Conservation (phyloP, 2,329 filamentous ascomycete species). For the Exophiala mesophila region DNA sequence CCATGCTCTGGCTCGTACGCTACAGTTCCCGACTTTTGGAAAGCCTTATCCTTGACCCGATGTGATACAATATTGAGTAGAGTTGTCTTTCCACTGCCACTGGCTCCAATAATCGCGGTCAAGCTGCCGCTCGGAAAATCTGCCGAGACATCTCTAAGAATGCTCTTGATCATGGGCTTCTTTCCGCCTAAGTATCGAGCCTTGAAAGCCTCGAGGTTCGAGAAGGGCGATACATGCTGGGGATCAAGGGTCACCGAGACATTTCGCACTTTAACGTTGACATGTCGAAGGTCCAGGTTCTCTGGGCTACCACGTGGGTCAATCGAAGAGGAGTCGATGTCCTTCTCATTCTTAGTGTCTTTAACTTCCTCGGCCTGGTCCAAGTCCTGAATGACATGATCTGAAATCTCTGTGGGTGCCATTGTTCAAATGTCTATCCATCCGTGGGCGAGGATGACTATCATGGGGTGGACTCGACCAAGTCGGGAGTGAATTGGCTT, state of each 20-base stretch:
- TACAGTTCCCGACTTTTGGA: slow-evolving; percentile 46
- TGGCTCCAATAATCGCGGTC: slow-evolving; percentile 87
- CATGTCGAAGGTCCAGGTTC: slow-evolving; percentile 11
- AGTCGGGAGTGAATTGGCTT: too few species aligned
- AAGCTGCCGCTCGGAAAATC: slow-evolving; percentile 62
- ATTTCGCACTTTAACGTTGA: slow-evolving; percentile 35
- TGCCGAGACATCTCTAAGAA: slow-evolving; percentile 53
- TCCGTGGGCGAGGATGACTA: too few species aligned
- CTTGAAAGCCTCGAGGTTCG: slow-evolving; percentile 31
- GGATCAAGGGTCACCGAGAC: slow-evolving; percentile 34
- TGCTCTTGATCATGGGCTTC: slow-evolving; percentile 53
- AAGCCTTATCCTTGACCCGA: slow-evolving; percentile 55
- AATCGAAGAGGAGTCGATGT: too few species aligned
- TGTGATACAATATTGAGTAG: slow-evolving; percentile 74
- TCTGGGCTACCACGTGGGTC: too few species aligned
- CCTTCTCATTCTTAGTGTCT: too few species aligned
- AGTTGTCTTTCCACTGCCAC: slow-evolving; percentile 96
- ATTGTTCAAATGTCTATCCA: too few species aligned
- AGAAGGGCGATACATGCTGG: slow-evolving; percentile 32
- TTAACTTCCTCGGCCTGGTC: too few species aligned
- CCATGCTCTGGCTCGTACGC: slow-evolving; percentile 62
- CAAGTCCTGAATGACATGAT: too few species aligned
- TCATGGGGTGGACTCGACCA: too few species aligned
- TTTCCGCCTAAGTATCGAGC: slow-evolving; percentile 28
- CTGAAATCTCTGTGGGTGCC: too few species aligned